Conservation (phyloP, 495 filamentous ascomycete genomes). For the Neurospora sp. region DNA sequence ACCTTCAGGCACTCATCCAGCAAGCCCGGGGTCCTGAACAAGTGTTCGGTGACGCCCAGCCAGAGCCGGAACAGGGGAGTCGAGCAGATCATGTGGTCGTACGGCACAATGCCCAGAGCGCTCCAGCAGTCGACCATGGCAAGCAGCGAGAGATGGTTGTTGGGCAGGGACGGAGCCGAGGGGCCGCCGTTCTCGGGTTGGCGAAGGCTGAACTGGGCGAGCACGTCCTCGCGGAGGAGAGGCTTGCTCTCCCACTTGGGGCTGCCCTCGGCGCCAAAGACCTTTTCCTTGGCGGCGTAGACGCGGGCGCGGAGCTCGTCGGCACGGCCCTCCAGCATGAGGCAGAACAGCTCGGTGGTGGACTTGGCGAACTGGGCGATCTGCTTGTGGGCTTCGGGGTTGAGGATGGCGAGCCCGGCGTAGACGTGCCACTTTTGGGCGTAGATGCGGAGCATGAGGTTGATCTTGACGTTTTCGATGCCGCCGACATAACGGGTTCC, state of each 20-base stretch:
- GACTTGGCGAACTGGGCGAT: slow-evolving; percentile 88
- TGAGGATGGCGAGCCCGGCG: slow-evolving; percentile 91
- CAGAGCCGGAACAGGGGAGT: slow-evolving; percentile 97
- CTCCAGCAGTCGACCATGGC: slow-evolving; percentile 99
- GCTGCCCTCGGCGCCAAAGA: slow-evolving; percentile 51
- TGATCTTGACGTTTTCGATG: slow-evolving; percentile 99
- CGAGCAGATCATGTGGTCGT: slow-evolving; percentile 99
- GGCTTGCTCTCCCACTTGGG: slow-evolving; percentile 50
- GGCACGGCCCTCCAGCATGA: slow-evolving; percentile 79
- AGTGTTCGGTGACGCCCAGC: slow-evolving; percentile 93
- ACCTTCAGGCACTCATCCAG: slow-evolving; percentile 80
- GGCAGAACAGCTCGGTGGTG: slow-evolving; percentile 89
- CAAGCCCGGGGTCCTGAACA: slow-evolving; percentile 76
- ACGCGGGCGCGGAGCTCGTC: slow-evolving; percentile 75
- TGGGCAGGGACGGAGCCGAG: slow-evolving; percentile 51
- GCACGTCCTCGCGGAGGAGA: slow-evolving; percentile 67
- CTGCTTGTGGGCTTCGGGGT: slow-evolving; percentile 81
- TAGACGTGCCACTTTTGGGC: slow-evolving; percentile 99
- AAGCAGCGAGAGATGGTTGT: slow-evolving; percentile 85
- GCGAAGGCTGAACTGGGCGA: slow-evolving; percentile 73
- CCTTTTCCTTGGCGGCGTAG: slow-evolving; percentile 64
- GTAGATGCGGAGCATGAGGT: slow-evolving; percentile 93
- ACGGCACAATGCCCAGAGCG: slow-evolving; percentile 83
- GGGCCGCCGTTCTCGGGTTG: slow-evolving; percentile 18
- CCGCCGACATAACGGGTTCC: slow-evolving; percentile 84